Percentiles rank a stretch among this genome's conserved stretches.
Evolutionary conservation across 768 basidiomycete species (phyloP).

Genomic region (Psilocybe cyanescens): DNA sequence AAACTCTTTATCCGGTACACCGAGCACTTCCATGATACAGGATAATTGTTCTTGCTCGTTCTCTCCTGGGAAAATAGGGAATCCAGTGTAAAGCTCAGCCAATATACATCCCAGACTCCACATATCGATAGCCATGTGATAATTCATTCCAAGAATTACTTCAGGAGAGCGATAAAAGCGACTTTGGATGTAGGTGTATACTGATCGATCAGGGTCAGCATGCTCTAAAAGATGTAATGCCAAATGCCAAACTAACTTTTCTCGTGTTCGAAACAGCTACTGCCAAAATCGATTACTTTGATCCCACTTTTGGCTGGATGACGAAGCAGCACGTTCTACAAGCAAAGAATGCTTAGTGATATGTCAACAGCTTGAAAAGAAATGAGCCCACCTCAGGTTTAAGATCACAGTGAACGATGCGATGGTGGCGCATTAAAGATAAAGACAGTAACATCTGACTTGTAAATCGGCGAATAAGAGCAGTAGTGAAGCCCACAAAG

Average conservation of each 20-base stretch:
- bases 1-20: slow-evolving; percentile 93
- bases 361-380: not conserved
- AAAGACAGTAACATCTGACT: slow-evolving; percentile 93
- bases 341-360: slow-evolving; percentile 2
- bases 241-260: slow-evolving; percentile 68
- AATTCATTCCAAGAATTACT: slow-evolving; percentile 98
- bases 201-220: slow-evolving; percentile 43
- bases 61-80: slow-evolving; percentile 98
- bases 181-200: slow-evolving; percentile 99
- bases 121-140: slow-evolving; percentile 99
- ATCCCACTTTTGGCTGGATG: slow-evolving; percentile 97
- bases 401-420: slow-evolving; percentile 97
- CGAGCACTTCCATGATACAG: slow-evolving; percentile 99
- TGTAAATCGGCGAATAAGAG: slow-evolving; percentile 93
- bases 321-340: slow-evolving; percentile 88
- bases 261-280: slow-evolving; percentile 97
- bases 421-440: slow-evolving; percentile 93
- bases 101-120: slow-evolving; percentile 99
- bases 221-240: slow-evolving; percentile 2
- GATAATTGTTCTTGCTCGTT: slow-evolving; percentile 98
- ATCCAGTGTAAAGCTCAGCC: slow-evolving; percentile 96
- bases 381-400: slow-evolving; percentile 85
- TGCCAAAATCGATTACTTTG: slow-evolving; percentile 99
- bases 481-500: slow-evolving; percentile 97
- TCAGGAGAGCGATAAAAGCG: slow-evolving; percentile 99